A percentile compares a stretch with the other conserved stretches of the same genome.
Evolutionary conservation across 2,329 filamentous ascomycete species (phyloP).

Genomic region (Fonsecaea multimorphosa): DNA sequence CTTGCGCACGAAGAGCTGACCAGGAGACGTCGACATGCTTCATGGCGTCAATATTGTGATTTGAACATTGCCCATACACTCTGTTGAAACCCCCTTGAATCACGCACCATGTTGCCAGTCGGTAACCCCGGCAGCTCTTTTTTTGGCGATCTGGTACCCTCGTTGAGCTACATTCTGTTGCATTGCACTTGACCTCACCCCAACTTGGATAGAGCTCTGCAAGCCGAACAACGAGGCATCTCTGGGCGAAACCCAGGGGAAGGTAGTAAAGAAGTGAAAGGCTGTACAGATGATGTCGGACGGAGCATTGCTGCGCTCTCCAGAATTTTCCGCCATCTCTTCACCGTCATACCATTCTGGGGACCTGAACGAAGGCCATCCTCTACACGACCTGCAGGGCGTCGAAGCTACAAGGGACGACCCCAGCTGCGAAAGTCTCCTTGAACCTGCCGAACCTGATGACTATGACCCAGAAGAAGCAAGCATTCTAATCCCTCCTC

Average conservation of each 20-base stretch:
- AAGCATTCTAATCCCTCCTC: not conserved
- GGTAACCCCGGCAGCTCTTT: not conserved
- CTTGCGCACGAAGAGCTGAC: not conserved
- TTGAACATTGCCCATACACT: not conserved
- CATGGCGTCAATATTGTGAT: not conserved
- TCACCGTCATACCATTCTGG: not conserved
- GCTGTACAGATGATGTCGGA: not conserved
- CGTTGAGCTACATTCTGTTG: not conserved
- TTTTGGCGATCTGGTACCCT: not conserved
- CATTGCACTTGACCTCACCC: not conserved
- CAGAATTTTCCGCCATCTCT: not conserved
- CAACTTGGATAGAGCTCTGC: not conserved
- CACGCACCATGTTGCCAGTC: not conserved
- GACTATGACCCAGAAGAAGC: slow-evolving; percentile 6
- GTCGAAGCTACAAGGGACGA: not conserved
- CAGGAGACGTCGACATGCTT: not conserved
- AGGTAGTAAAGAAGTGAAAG: not conserved
- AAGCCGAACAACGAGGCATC: not conserved
- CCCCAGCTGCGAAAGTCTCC: not conserved
- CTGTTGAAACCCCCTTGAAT: not conserved
- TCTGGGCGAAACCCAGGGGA: not conserved
- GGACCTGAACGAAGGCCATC: not conserved
- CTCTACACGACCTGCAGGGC: not conserved
- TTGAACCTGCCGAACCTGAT: not conserved
- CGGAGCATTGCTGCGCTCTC: not conserved